Evolutionary conservation across 2,329 filamentous ascomycete species (phyloP).

Genomic region (Didymella arachidicola): DNA sequence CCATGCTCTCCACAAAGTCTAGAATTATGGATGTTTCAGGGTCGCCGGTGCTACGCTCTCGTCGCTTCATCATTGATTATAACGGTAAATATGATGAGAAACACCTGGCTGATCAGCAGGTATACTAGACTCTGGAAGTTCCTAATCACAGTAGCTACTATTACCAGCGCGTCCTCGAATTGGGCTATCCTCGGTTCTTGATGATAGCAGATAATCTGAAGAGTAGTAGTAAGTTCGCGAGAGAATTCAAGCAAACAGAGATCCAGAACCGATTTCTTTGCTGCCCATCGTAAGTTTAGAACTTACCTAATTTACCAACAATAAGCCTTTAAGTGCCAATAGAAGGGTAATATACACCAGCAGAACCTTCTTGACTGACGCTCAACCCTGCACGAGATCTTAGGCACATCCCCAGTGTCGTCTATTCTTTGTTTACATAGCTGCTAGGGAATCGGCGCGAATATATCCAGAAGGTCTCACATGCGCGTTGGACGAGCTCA

Average conservation of each 20-base stretch:
- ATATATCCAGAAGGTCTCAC: neutral
- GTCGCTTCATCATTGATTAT: neutral
- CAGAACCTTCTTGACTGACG: neutral
- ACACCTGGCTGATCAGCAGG: neutral
- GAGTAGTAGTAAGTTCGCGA: neutral
- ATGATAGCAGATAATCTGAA: neutral
- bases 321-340: no score
- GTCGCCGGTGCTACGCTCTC: neutral
- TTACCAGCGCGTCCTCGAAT: neutral
- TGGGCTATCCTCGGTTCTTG: neutral
- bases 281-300: neutral
- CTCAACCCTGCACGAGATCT: neutral
- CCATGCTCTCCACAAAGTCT: neutral
- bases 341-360: neutral
- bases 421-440: neutral
- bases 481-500: neutral
- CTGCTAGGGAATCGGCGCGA: neutral
- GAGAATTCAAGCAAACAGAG: neutral
- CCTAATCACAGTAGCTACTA: neutral
- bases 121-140: neutral
- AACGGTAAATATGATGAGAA: neutral
- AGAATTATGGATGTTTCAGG: conserved; percentile 15
- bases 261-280: neutral
- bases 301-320: neutral
- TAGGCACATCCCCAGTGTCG: neutral